These are phyloP conservation scores for Hemisphaericaspora lyxosophila DNA, from an alignment of 1,139 yeast genomes.

Conservation along the genomic window DNA sequence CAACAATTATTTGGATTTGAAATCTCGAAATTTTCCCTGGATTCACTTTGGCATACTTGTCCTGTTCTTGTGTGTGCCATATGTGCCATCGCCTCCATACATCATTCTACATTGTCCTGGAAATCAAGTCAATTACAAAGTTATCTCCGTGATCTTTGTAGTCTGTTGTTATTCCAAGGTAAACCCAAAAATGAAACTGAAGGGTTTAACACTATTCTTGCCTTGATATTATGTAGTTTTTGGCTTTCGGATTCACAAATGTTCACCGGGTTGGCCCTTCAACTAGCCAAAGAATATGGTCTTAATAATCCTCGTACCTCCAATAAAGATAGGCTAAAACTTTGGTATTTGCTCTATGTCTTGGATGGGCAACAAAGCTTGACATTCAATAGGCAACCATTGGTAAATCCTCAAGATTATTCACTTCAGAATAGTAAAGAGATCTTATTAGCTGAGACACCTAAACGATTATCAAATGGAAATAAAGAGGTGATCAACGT, in stretches of 20 bases:
- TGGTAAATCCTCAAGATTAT: conserved; percentile 49
- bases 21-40: conserved; percentile 50
- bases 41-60: conserved; percentile 53
- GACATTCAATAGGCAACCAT: conserved; percentile 57
- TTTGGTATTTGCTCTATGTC: conserved; percentile 69
- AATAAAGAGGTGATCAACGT: conserved; percentile 2
- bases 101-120: conserved; percentile 47
- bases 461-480: neutral
- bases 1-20: conserved; percentile 70
- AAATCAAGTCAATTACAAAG: conserved; percentile 40
- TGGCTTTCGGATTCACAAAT: conserved; percentile 67
- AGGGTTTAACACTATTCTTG: conserved; percentile 60
- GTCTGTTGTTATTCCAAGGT: conserved; percentile 44
- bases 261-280: conserved; percentile 68
- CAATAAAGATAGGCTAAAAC: conserved; percentile 49
- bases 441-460: conserved; percentile 21
- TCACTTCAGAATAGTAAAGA: conserved; percentile 42
- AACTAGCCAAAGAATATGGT: conserved; percentile 58
- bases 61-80: conserved; percentile 63
- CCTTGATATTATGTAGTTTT: conserved; percentile 64
- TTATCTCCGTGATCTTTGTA: conserved; percentile 47
- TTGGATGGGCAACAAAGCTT: conserved; percentile 71
- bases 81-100: conserved; percentile 63
- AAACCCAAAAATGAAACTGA: conserved; percentile 46
- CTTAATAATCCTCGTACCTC: conserved; percentile 36